phyloP scores from a whole-genome alignment of 805 yeast species.

The Starmerella ratchasimensis region DNA sequence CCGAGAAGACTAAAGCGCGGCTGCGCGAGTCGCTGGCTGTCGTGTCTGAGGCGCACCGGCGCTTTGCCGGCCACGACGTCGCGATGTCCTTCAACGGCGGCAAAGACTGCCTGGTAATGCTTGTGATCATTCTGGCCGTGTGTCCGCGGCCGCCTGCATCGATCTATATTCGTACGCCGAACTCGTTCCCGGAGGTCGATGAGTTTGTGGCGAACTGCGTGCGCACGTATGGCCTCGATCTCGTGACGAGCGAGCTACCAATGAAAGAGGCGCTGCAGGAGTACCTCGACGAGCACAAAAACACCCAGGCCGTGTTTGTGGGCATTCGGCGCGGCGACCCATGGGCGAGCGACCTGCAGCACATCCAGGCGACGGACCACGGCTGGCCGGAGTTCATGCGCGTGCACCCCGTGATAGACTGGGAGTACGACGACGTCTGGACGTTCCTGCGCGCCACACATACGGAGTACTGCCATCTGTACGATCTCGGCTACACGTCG shows the following conservation, averaged over 20 bases:
- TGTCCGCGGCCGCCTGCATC: conserved; percentile 28
- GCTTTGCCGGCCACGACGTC: conserved; percentile 17
- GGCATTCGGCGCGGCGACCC: conserved; percentile 89
- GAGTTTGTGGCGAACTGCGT: conserved; percentile 48
- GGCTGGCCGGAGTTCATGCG: conserved; percentile 84
- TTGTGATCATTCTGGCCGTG: conserved; percentile 55
- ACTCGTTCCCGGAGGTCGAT: conserved; percentile 57
- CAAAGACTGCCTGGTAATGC: conserved; percentile 86
- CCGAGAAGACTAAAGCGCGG: conserved; percentile 17
- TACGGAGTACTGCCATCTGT: conserved; percentile 60
- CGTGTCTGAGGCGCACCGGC: conserved; percentile 22
- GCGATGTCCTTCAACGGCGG: conserved; percentile 93
- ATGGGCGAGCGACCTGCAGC: conserved; percentile 44
- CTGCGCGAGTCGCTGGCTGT: conserved; percentile 21
- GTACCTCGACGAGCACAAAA: conserved; percentile 41
- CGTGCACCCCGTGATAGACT: conserved; percentile 76
- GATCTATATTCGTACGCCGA: conserved; percentile 64
- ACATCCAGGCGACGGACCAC: conserved; percentile 66
- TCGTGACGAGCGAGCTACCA: conserved; percentile 29
- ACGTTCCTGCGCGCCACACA: conserved; percentile 43
- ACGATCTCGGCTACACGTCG: conserved; percentile 78
- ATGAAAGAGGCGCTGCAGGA: conserved; percentile 57
- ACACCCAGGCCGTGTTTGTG: conserved; percentile 61
- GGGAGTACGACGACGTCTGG: conserved; percentile 83
- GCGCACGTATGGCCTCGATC: conserved; percentile 39